Evolutionary conservation across 2,329 filamentous ascomycete genomes (phyloP), one percentile per base, ranked within the genome.

Genomic region (Geosmithia flava): DNA sequence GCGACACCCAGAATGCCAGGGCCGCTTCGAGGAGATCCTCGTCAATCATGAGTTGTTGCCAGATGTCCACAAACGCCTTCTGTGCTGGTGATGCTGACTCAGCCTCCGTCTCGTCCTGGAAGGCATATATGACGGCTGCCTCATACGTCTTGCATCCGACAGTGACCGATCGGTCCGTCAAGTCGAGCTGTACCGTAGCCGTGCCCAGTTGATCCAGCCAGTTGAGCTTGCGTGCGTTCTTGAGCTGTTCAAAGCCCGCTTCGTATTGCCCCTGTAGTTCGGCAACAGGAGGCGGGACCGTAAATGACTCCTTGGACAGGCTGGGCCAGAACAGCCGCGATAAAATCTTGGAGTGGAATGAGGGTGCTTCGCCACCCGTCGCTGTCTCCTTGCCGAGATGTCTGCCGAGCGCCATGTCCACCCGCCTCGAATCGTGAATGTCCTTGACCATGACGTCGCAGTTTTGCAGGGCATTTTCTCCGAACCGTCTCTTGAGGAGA

Each of bases 361-460:
- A 64, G 2, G 59, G 51, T 10, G 49, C 49, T 13, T 51, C 55
- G 20, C 51, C 45, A 46, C 54, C 53, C 2, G 50, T 29, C 10
- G 51, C 50, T 2, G 51, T 48, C 15, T 40, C 37, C 45, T 48
- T 37, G 33, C 33, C 53, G 20, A 66, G 50, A 49, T 59, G 62
- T 49, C 72, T 74, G 42, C 80, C 71, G 44, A 95, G 80, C 13
- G 75, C 69, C 7, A 72, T 68, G 59, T 96, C 86, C 50, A 94
- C 78, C 42, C 79, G 76, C 51, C 76, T 75, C 1, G 89, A 95
- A 58, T 96, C 90, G 54, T 85, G 77, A 37, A 97, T 85, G 61
- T 98, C 93, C 53, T 85, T 87, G 49, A 98, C 78, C 93, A 98
- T 98, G 57, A 98, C 93, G 60, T 98, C 91, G 63, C 90, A 96